Base-by-base conservation (phyloP, 2,329 filamentous ascomycete genomes). In the Teratosphaeria gauchensis region DNA sequence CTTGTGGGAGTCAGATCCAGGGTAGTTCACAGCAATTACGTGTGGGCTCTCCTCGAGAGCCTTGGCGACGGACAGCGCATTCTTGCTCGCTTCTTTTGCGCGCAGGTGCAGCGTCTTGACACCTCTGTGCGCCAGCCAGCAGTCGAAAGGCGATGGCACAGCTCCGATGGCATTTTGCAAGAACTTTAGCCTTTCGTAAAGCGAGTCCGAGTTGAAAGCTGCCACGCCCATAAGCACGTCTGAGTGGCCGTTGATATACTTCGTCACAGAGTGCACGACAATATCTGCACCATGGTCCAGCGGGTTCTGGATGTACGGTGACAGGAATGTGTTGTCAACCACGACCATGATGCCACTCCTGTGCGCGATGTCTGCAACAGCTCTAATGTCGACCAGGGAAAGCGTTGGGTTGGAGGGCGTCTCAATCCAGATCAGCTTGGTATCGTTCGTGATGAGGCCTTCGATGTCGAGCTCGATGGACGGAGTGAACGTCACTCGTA, bases 311-410 rank as follows among this genome's bases (percentile, higher is more conserved):
- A 99, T 83, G 74, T 97, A 99, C 33, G 94, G 94, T 62, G 88
- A 92, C 71, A 97, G 81, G 80, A 99, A 99, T 21, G 94, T 99
- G 80, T 99, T 99, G 80, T 99, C 94, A 51, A 99, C 94, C n/a
- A 99, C 94, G 51, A 99, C 94, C 72, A 90, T 81, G 69, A 97
- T 90, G 62, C 92, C 92, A 70, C 90, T 89, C 68, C 87, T 80
- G 75, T 97, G 94, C 19, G 94, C 94, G 58, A 88, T 82, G 31
- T 84, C 84, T 31, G 89, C 87, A 48, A 99, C 88, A 56, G 89
- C 87, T 67, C 89, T 82, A 72, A 99, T 96, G 76, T 99, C 92
- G 64, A 97, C 92, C 54, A 99, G 82, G 31, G 89, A 85, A 59
- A 99, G 81, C 6, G 94, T 99, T 0, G 94, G 94, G 78, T 99